Evolutionary conservation across 768 basidiomycete genomes (phyloP), one percentile per base, ranked within the genome.

Genomic region (Russula lepida): DNA sequence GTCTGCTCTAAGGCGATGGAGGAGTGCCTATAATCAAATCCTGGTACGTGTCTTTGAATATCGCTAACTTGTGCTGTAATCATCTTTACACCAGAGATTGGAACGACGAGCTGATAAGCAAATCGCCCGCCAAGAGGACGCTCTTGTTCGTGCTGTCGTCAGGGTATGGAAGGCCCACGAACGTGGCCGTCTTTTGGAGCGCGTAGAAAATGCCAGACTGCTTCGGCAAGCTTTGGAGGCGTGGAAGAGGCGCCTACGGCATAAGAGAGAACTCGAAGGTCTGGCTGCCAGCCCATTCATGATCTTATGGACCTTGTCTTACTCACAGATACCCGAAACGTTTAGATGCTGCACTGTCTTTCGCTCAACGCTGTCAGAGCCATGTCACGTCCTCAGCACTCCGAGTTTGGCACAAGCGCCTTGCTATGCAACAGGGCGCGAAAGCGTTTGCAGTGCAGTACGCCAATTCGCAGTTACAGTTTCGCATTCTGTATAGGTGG

Each of bases 81-180:
- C 56, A 67, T n/a, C 67, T 6, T 11, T 35, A 49, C 33, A 48
- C 2, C 65, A 91, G 89, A 69, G 63, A 21, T 72, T 84, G 70
- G 81, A 84, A 67, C 75, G 68, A 57, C 81, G 81, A 30, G 87
- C 82, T 12, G 71, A 74, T 59, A 86, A 82, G 59, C 79, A 84
- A 67, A 58, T 82, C 13, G 74, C 74, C 49, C 76, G 83, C 47
- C 84, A 82, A 67, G 82, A 88, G 58, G 76, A 75, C 56, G 74
- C 84, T 15, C 75, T 87, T 23, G 60, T 88, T 32, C 78, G 79
- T 48, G 86, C 83, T 30, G 74, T 85, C 49, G 71, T 78, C 66
- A 76, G 83, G 50, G 79, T 88, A 4, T 86, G 87, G 86, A 85
- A 80, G 66, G 84, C 87, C 23, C 80, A 79, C 41, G 85, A 86